A percentile compares a stretch with the other conserved stretches of the same genome.
Evolutionary conservation across 2,329 filamentous ascomycete species (phyloP).

Genomic region (Cryphonectria naterciae): DNA sequence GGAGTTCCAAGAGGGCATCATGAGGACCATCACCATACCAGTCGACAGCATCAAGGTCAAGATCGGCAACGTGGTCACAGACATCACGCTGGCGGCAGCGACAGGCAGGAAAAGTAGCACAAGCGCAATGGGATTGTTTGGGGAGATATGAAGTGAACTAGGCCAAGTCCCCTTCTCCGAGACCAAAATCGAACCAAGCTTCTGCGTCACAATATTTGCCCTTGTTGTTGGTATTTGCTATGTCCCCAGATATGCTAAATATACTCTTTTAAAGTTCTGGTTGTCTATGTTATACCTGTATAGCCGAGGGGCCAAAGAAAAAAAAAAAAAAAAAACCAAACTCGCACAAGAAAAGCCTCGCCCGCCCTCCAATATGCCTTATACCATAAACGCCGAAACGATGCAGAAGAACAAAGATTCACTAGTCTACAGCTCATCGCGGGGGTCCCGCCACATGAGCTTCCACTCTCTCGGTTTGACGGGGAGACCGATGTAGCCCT

Average conservation of each 20-base stretch:
- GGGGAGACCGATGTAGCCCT: constrained; percentile 58
- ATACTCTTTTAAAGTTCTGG: neutral
- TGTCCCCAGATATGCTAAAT: neutral
- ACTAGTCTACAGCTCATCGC: constrained; percentile 49
- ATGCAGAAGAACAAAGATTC: constrained; percentile 9
- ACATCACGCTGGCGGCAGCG: constrained; percentile 43
- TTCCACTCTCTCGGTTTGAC: constrained; percentile 53
- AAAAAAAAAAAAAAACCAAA: no score
- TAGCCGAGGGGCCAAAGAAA: neutral
- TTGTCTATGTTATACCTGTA: neutral
- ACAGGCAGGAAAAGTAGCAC: constrained; percentile 10
- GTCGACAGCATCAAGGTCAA: constrained; percentile 72
- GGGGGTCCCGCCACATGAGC: constrained; percentile 45
- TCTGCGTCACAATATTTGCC: neutral
- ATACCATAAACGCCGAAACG: constrained; percentile 12
- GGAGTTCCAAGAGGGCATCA: constrained; percentile 31
- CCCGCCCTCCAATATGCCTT: neutral
- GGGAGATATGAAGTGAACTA: constrained; percentile 17
- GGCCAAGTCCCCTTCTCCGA: neutral
- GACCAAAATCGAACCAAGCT: neutral
- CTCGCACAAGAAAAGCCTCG: neutral
- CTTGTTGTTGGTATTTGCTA: neutral
- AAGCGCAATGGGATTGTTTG: constrained; percentile 17
- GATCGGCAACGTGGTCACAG: constrained; percentile 71
- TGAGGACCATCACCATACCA: constrained; percentile 51